Conservation (phyloP, 495 filamentous ascomycete species). For the Cercophora newfieldiana region DNA sequence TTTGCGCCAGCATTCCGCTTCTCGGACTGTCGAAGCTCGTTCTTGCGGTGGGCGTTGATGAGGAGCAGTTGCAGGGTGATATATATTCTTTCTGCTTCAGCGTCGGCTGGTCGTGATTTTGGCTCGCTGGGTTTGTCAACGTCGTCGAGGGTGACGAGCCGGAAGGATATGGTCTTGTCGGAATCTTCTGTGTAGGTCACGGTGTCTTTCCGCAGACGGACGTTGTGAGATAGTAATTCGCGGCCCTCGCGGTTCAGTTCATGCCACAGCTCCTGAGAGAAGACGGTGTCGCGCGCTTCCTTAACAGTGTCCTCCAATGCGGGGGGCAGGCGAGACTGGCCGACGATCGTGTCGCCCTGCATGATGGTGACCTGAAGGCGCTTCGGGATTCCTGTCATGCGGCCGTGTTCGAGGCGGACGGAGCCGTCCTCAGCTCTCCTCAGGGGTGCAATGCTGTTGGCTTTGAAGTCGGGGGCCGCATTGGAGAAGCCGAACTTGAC, state of each 20-base stretch:
- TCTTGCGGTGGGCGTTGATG: constrained; percentile 66
- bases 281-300: constrained; percentile 83
- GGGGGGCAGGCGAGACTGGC: constrained; percentile 49
- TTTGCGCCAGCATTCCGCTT: constrained; percentile 16
- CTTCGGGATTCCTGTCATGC: constrained; percentile 55
- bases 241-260: constrained; percentile 83
- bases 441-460: constrained; percentile 75
- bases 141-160: constrained; percentile 56
- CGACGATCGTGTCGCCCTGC: constrained; percentile 47
- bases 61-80: constrained; percentile 66
- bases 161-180: constrained; percentile 39
- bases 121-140: constrained; percentile 21
- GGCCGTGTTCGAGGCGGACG: constrained; percentile 70
- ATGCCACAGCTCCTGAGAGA: constrained; percentile 91
- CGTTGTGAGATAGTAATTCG: constrained; percentile 61
- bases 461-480: constrained; percentile 72
- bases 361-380: constrained; percentile 63
- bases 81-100: constrained; percentile 58
- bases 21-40: constrained; percentile 45
- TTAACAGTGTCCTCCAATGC: constrained; percentile 63
- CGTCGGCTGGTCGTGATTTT: constrained; percentile 31
- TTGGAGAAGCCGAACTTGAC: constrained; percentile 90
- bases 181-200: constrained; percentile 58
- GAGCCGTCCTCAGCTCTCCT: constrained; percentile 71
- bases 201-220: constrained; percentile 59